Percentiles rank a stretch among this genome's conserved stretches.
These are phyloP conservation scores for Elongisporangium undulatum DNA, from an alignment of 352 stramenopile genomes.

Conservation along the genomic window DNA sequence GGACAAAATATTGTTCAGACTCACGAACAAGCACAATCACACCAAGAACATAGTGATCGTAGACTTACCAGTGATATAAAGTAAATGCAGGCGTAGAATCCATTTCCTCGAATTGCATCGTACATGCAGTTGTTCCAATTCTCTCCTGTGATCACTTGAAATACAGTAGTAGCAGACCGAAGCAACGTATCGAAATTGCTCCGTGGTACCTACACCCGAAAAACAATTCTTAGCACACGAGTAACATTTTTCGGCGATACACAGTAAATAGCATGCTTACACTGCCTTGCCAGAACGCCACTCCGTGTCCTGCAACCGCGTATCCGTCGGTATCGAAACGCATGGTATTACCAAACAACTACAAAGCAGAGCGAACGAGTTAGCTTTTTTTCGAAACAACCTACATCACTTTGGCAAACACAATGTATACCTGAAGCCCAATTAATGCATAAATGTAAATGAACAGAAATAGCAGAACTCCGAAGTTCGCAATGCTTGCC, in stretches of 20 bases:
- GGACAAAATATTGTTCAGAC: background rate
- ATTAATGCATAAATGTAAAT: conserved; percentile 94
- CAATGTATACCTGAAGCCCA: conserved; percentile 65
- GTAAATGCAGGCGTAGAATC: conserved; percentile 65
- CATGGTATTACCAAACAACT: conserved; percentile 94
- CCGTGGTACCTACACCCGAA: conserved; percentile 35
- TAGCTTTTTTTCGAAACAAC: background rate
- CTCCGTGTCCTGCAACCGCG: conserved; percentile 28
- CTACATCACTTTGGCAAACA: background rate
- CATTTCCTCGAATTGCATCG: conserved; percentile 82
- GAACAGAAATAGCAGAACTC: conserved; percentile 92
- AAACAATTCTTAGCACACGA: background rate
- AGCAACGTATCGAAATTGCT: conserved; percentile 90
- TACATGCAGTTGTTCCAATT: conserved; percentile 96
- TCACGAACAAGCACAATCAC: background rate
- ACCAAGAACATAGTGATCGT: background rate
- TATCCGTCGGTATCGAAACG: conserved; percentile 87
- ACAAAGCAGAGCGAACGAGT: background rate
- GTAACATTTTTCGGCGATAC: conserved; percentile 1
- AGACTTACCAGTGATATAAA: conserved; percentile 77
- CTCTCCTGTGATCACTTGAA: conserved; percentile 93
- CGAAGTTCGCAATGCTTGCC: conserved; percentile 93
- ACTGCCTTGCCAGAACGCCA: conserved; percentile 59
- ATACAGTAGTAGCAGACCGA: conserved; percentile 81
- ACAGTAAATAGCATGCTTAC: conserved; percentile 15